A percentile compares a stretch with the other conserved stretches of the same genome.
Conservation (phyloP, 768 basidiomycete species). For the Tulasnella sp. region DNA sequence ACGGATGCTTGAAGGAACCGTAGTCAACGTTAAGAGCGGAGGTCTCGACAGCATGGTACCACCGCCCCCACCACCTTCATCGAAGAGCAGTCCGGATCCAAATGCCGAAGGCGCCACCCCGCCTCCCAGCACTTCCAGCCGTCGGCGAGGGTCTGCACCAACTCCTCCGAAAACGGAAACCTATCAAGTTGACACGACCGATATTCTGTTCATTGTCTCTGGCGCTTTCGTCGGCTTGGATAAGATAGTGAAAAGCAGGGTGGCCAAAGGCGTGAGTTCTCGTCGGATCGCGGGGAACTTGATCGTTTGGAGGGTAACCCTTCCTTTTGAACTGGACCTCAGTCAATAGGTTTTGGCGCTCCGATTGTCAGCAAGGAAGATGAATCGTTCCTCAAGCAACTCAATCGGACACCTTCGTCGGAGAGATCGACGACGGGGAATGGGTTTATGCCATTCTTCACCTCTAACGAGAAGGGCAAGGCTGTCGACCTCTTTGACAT, state of each 20-base stretch:
- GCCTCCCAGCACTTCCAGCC: constrained; percentile 14
- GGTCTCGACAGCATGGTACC: constrained; percentile 28
- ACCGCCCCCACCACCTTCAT: constrained; percentile 1
- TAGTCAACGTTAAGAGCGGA: constrained; percentile 72
- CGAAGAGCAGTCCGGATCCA: background rate
- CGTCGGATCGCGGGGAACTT: background rate
- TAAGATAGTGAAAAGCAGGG: constrained; percentile 67
- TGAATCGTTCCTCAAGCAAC: constrained; percentile 15
- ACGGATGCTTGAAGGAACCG: constrained; percentile 90
- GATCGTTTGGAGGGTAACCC: constrained; percentile 16
- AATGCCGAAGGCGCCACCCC: background rate
- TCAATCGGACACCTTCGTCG: background rate
- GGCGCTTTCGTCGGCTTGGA: constrained; percentile 95
- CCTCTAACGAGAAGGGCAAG: constrained; percentile 57
- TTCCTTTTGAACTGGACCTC: background rate
- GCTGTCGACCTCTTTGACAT: constrained; percentile 56
- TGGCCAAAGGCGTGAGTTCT: constrained; percentile 74
- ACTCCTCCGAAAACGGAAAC: constrained; percentile 47
- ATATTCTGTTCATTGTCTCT: constrained; percentile 90
- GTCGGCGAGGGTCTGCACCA: background rate
- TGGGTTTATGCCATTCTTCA: constrained; percentile 66
- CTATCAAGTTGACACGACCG: constrained; percentile 79
- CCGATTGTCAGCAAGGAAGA: constrained; percentile 39
- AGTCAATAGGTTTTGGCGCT: constrained; percentile 89
- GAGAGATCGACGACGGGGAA: constrained; percentile 27